These are phyloP conservation scores for Fusarium fracticaudum DNA, from an alignment of 2,329 filamentous ascomycete species.

Conservation along the genomic window DNA sequence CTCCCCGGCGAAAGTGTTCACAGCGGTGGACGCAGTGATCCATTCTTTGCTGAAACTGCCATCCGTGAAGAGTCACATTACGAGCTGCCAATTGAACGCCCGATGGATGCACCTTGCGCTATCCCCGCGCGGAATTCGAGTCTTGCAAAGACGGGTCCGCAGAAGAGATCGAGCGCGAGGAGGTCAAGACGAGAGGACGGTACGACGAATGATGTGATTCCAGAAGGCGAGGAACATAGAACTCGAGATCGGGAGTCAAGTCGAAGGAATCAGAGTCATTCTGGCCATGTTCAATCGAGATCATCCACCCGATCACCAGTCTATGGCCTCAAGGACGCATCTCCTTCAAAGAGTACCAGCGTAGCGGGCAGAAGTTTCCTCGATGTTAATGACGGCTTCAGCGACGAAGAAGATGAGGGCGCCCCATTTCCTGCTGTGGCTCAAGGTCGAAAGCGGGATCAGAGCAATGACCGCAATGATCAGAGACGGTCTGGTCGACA, in stretches of 20 bases:
- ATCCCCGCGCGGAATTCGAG: slow-evolving; percentile 77
- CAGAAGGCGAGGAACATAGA: slow-evolving; percentile 52
- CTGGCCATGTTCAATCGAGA: slow-evolving; percentile 13
- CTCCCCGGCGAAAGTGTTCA: slow-evolving; percentile 51
- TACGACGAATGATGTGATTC: slow-evolving; percentile 52
- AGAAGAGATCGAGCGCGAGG: slow-evolving; percentile 63
- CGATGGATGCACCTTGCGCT: slow-evolving; percentile 55
- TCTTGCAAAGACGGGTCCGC: slow-evolving; percentile 64
- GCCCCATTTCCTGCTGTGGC: slow-evolving; percentile 76
- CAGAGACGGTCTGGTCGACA: slow-evolving; percentile 59
- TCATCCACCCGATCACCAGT: slow-evolving; percentile 30
- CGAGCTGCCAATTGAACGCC: slow-evolving; percentile 41
- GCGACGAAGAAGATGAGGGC: slow-evolving; percentile 63
- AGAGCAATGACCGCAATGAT: slow-evolving; percentile 57
- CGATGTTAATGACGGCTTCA: slow-evolving; percentile 45
- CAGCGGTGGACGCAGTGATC: slow-evolving; percentile 54
- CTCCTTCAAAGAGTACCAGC: slow-evolving; percentile 29
- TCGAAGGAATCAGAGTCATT: slow-evolving; percentile 31
- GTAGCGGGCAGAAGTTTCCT: slow-evolving; percentile 37
- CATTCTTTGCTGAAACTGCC: slow-evolving; percentile 61
- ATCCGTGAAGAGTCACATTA: slow-evolving; percentile 64
- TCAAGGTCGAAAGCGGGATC: slow-evolving; percentile 64
- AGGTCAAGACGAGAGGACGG: slow-evolving; percentile 59
- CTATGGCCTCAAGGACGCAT: slow-evolving; percentile 36
- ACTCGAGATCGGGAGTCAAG: slow-evolving; percentile 35